Percentiles rank a stretch among this genome's conserved stretches.
Evolutionary conservation across 257 asterid species (phyloP).

Genomic region (Nicotiana paniculata): DNA sequence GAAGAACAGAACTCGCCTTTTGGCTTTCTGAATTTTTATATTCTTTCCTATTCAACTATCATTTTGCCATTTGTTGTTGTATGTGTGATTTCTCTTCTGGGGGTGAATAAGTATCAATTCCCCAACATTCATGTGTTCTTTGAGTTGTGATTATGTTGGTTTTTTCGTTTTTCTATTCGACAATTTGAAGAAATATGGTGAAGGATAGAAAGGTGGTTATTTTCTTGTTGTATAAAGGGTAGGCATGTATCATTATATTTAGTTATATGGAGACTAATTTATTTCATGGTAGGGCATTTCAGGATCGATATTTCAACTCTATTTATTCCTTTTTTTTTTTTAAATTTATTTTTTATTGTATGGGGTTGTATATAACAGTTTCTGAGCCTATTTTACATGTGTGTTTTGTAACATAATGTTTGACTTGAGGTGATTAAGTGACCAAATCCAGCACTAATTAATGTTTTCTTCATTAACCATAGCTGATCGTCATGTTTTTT

Average conservation of each 20-base stretch:
- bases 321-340: background rate
- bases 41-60: background rate
- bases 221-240: slow-evolving; percentile 7
- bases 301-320: background rate
- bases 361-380: background rate
- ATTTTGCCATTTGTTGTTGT: background rate
- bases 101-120: background rate
- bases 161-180: background rate
- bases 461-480: no score
- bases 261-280: background rate
- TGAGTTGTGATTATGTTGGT: background rate
- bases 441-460: no score
- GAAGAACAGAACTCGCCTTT: background rate
- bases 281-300: background rate
- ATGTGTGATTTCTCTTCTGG: background rate
- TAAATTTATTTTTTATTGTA: background rate
- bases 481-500: no score
- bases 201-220: background rate
- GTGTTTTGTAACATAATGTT: no score
- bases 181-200: background rate
- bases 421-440: no score
- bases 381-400: background rate
- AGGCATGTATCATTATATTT: slow-evolving; percentile 7
- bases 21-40: background rate
- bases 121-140: background rate